phyloP scores from a whole-genome alignment of 1,284 basidiomycete genomes.

The Microbotryum silenes-acaulis region DNA sequence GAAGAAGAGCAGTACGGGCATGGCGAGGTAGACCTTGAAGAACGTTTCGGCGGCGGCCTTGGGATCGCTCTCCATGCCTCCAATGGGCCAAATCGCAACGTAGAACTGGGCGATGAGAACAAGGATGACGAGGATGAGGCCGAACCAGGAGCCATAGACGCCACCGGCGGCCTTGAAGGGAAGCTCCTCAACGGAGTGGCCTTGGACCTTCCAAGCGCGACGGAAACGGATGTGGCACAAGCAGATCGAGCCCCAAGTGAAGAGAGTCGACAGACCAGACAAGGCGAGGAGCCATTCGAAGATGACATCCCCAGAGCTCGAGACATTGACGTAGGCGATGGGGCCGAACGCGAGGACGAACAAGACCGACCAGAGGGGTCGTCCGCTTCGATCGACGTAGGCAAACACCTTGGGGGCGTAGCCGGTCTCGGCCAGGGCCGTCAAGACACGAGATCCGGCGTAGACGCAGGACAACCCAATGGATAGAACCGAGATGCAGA shows the following conservation, averaged over 20 bases:
- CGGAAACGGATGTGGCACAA: slow-evolving; percentile 42
- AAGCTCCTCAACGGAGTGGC: slow-evolving; percentile 46
- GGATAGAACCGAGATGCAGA: slow-evolving; percentile 37
- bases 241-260: slow-evolving; percentile 42
- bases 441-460: slow-evolving; percentile 41
- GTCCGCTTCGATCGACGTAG: slow-evolving; percentile 48
- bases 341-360: slow-evolving; percentile 41
- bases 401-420: slow-evolving; percentile 41
- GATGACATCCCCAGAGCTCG: slow-evolving; percentile 17
- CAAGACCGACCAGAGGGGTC: slow-evolving; percentile 45
- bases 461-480: slow-evolving; percentile 43
- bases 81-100: slow-evolving; percentile 40
- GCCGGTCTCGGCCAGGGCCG: slow-evolving; percentile 35
- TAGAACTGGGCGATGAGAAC: slow-evolving; percentile 40
- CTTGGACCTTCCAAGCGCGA: slow-evolving; percentile 45
- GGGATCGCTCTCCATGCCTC: slow-evolving; percentile 21
- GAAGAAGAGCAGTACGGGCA: slow-evolving; percentile 36
- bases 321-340: slow-evolving; percentile 40
- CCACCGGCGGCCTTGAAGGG: slow-evolving; percentile 47
- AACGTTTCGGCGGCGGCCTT: slow-evolving; percentile 41
- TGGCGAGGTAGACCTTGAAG: slow-evolving; percentile 45
- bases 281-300: slow-evolving; percentile 47
- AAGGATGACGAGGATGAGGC: slow-evolving; percentile 39
- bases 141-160: slow-evolving; percentile 44
- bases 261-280: slow-evolving; percentile 48